Conservation (phyloP, 2,329 filamentous ascomycete species). For the Xylariaceae sp. region DNA sequence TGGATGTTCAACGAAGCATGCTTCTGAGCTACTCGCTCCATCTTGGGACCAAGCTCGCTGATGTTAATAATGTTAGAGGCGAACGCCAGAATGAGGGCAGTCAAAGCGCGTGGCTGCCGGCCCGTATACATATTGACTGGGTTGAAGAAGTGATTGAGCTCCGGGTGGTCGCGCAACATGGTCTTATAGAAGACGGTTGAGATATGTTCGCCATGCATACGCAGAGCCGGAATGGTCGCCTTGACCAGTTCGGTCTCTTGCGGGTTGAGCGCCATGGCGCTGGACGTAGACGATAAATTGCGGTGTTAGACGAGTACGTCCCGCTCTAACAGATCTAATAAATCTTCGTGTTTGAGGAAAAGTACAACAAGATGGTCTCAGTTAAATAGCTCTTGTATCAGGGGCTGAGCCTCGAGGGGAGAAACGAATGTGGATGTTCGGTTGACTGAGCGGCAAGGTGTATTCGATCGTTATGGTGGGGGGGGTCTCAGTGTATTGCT, state of each 20-base stretch:
- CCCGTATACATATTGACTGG: conserved; percentile 58
- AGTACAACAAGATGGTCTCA: too few relatives aligned
- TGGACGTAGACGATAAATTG: too few relatives aligned
- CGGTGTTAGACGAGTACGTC: too few relatives aligned
- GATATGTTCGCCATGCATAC: conserved; percentile 63
- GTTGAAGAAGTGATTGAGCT: conserved; percentile 69
- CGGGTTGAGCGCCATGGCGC: conserved; percentile 36
- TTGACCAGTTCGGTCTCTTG: conserved; percentile 62
- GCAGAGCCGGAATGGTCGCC: conserved; percentile 65
- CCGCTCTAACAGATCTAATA: too few relatives aligned
- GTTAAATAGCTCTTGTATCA: too few relatives aligned
- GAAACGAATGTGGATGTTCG: too few relatives aligned
- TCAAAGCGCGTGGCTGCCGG: conserved; percentile 58
- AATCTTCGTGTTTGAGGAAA: too few relatives aligned
- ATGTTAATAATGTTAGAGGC: conserved; percentile 66
- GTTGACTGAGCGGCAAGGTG: too few relatives aligned
- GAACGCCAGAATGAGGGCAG: conserved; percentile 63
- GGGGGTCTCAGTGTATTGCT: too few relatives aligned
- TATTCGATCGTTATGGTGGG: too few relatives aligned
- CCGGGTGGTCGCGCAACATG: conserved; percentile 61
- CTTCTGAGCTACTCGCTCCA: conserved; percentile 63
- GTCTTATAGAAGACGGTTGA: conserved; percentile 69
- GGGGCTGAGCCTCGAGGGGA: too few relatives aligned
- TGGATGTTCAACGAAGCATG: conserved; percentile 66
- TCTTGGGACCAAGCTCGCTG: conserved; percentile 47